Conservation (phyloP, 495 filamentous ascomycete species). For the Antarctomyces pellizariae region DNA sequence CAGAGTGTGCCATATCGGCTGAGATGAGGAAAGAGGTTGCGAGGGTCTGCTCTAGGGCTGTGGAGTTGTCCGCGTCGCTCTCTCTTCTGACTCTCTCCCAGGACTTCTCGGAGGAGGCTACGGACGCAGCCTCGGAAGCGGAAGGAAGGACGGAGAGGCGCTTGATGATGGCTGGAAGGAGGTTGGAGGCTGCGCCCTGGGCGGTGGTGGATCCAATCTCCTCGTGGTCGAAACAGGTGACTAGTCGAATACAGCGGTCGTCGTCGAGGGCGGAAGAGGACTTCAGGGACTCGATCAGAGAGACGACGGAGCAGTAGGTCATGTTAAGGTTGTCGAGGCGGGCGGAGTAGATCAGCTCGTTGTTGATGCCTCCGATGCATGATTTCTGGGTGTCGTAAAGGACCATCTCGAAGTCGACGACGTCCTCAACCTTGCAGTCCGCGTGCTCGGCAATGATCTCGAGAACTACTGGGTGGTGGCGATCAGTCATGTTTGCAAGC, state of each 20-base stretch:
- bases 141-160: conserved; percentile 61
- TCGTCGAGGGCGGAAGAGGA: conserved; percentile 35
- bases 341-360: conserved; percentile 85
- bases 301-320: conserved; percentile 70
- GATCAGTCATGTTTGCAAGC: conserved; percentile 49
- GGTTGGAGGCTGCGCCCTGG: conserved; percentile 82
- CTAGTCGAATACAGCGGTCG: conserved; percentile 64
- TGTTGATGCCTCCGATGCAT: conserved; percentile 67
- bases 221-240: conserved; percentile 91
- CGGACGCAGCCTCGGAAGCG: conserved; percentile 14
- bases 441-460: conserved; percentile 67
- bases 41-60: conserved; percentile 84
- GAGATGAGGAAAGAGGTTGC: conserved; percentile 85
- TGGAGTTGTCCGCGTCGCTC: conserved; percentile 28
- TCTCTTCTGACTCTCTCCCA: conserved; percentile 28
- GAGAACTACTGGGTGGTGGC: conserved; percentile 75
- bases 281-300: conserved; percentile 61
- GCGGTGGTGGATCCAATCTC: conserved; percentile 83
- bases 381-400: conserved; percentile 88
- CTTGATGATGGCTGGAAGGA: conserved; percentile 70
- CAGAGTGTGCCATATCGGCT: conserved; percentile 89
- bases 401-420: conserved; percentile 87
- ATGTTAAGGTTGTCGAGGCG: conserved; percentile 88
- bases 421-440: conserved; percentile 36
- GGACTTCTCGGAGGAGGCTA: conserved; percentile 19